phyloP scores from a whole-genome alignment of 2,329 filamentous ascomycete genomes.

The Fusarium secorum region DNA sequence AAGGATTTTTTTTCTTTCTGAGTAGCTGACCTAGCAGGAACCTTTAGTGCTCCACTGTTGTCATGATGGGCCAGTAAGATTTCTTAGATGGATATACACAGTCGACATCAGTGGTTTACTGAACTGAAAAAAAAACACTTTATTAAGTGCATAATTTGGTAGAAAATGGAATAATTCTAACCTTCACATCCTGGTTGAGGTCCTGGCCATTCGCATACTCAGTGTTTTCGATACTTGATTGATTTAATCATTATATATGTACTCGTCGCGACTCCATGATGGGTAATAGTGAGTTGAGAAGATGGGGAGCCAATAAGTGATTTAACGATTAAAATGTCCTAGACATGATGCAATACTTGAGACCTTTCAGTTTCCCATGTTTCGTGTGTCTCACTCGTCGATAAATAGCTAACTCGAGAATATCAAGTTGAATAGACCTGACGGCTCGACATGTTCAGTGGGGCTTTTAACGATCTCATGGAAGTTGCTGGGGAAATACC shows the following conservation, averaged over 20 bases:
- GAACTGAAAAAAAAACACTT: neutral
- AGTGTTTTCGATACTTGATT: neutral
- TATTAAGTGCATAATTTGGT: neutral
- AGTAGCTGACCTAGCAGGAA: neutral
- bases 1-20: conserved; percentile 27
- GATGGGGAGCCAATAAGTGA: no score
- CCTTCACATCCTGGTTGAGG: neutral
- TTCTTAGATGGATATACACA: conserved; percentile 24
- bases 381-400: neutral
- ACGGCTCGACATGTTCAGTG: neutral
- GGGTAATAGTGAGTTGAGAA: neutral
- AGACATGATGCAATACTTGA: neutral
- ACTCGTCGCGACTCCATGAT: neutral
- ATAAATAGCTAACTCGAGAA: neutral
- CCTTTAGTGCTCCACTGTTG: conserved; percentile 19
- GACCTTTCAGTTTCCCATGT: neutral
- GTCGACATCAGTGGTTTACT: neutral
- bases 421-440: neutral
- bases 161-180: neutral
- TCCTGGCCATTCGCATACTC: neutral
- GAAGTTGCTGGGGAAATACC: conserved; percentile 37
- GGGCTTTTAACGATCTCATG: conserved; percentile 4
- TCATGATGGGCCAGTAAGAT: neutral
- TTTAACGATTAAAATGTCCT: neutral
- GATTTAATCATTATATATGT: neutral